Percentiles rank a stretch among this genome's conserved stretches.
These are phyloP conservation scores for Backusella luteola DNA, from an alignment of 192 early-diverging fungal genomes.

Conservation along the genomic window DNA sequence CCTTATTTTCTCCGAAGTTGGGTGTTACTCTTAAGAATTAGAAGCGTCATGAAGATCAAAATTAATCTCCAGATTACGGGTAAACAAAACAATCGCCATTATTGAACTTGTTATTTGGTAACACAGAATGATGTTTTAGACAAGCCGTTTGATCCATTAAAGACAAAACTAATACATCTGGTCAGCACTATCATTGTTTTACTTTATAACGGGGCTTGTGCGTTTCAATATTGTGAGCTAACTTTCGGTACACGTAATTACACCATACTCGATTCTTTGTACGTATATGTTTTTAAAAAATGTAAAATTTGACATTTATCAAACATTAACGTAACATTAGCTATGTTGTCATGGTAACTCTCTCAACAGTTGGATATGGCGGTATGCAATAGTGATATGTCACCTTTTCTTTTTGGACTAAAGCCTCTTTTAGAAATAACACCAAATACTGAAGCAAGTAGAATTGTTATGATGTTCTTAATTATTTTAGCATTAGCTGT, in stretches of 20 bases:
- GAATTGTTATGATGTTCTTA: constrained; percentile 52
- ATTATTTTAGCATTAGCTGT: constrained; percentile 55
- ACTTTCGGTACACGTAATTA: constrained; percentile 35
- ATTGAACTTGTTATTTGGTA: background rate
- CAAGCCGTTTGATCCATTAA: constrained; percentile 45
- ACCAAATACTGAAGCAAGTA: constrained; percentile 45
- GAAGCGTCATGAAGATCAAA: constrained; percentile 51
- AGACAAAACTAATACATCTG: constrained; percentile 51
- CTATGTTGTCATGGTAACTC: constrained; percentile 61
- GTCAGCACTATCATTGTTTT: constrained; percentile 48
- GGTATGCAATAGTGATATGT: background rate
- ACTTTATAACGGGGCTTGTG: constrained; percentile 55
- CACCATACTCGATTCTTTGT: constrained; percentile 26
- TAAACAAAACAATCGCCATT: background rate
- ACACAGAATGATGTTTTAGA: constrained; percentile 19
- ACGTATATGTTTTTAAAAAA: background rate
- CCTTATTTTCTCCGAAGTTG: constrained; percentile 62
- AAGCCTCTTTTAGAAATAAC: constrained; percentile 46
- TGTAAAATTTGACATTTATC: background rate
- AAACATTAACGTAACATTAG: background rate
- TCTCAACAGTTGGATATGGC: constrained; percentile 70
- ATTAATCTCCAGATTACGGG: constrained; percentile 45
- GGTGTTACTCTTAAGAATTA: constrained; percentile 49
- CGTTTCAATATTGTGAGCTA: constrained; percentile 59
- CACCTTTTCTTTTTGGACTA: background rate